Evolutionary conservation across 2,329 filamentous ascomycete genomes (phyloP), one percentile per base, ranked within the genome.

Genomic region (Ceratocystis variospora): DNA sequence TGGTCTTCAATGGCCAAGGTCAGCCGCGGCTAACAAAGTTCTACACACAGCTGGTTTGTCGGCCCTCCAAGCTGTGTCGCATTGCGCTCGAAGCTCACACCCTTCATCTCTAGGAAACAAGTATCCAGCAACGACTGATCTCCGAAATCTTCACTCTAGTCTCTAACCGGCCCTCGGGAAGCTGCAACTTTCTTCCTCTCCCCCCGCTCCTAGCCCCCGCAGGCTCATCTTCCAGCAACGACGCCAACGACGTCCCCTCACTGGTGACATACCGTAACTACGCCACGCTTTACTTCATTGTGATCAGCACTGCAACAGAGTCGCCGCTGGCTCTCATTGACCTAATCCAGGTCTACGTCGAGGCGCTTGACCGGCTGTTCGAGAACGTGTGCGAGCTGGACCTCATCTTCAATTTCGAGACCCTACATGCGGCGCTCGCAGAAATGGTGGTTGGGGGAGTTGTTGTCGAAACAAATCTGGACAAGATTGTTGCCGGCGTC

Each of bases 321-420:
- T 96, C 90, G 0, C 94, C 94, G 0, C 87, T 99, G 2, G 94
- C 94, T 0, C 82, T 99, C 28, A 91, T 99, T 69, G 94, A 99
- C 76, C 79, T 99, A 65, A 97, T 99, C 70, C 94, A 99, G 77
- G 94, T 99, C 68, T 99, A 96, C 72, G 94, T 99, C 69, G 94
- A 99, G 77, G 87, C 93, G 0, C 83, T 99, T 45, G 94, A 99
- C 75, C 86, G 90, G 70, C 81, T 99, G 50, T 99, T 99, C 74
- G 94, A 97, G 78, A 96, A 99, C 74, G 94, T 99, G 8, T 99
- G 94, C 81, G 94, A 99, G 79, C 80, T 99, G 66, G 92, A 99
- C 76, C 82, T 99, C 71, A 99, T 99, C 75, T 99, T 99, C 79
- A 97, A 97, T 75, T 99, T 96, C 72, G 94, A 99, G 81, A 95